phyloP scores from a whole-genome alignment of 257 asterid species.

The Solanum neorickii region DNA sequence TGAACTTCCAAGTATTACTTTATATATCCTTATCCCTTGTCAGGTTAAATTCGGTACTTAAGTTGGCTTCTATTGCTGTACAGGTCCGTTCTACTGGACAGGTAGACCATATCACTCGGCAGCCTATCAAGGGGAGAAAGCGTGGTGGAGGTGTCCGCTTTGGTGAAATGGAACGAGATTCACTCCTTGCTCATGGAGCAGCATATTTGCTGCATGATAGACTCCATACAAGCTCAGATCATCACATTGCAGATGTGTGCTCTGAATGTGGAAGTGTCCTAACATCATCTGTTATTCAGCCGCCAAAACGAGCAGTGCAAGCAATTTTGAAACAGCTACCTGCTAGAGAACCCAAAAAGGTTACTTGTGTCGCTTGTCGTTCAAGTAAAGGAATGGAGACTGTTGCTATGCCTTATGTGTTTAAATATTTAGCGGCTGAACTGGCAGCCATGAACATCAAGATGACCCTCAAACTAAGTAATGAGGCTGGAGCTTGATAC shows the following conservation, averaged over 20 bases:
- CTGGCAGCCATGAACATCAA: constrained; percentile 92
- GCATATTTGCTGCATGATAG: constrained; percentile 88
- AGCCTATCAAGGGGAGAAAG: constrained; percentile 92
- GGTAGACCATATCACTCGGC: constrained; percentile 74
- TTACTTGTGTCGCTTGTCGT: constrained; percentile 53
- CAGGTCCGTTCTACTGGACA: constrained; percentile 96
- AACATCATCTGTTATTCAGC: constrained; percentile 50
- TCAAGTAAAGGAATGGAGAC: constrained; percentile 93
- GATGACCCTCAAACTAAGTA: constrained; percentile 58
- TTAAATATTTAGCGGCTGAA: constrained; percentile 84
- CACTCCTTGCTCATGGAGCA: constrained; percentile 95
- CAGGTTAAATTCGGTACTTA: neutral
- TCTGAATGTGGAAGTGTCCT: constrained; percentile 80
- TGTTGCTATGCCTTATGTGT: constrained; percentile 92
- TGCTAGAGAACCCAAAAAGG: constrained; percentile 46
- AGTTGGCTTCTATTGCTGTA: neutral
- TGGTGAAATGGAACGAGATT: constrained; percentile 98
- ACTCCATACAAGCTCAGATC: constrained; percentile 85
- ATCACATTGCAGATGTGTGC: constrained; percentile 89
- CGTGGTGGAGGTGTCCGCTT: constrained; percentile 96
- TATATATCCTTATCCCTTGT: neutral
- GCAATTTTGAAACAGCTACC: constrained; percentile 50
- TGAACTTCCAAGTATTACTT: neutral
- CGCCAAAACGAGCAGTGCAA: constrained; percentile 30
- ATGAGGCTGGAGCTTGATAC: constrained; percentile 36